Conservation (phyloP, 2,329 filamentous ascomycete species). For the Chalaropsis thielavioides region DNA sequence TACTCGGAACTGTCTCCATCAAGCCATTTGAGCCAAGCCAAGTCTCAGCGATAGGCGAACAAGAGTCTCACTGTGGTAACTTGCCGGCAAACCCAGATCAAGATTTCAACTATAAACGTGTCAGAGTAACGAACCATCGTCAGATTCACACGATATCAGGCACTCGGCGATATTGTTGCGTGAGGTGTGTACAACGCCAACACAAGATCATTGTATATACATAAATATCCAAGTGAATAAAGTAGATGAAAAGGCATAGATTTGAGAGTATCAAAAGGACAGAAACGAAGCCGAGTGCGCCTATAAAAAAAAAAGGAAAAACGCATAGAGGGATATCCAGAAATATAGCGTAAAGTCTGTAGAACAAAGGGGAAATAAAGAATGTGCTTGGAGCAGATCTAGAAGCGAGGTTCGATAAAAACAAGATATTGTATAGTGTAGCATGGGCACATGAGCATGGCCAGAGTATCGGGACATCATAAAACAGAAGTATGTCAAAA, state of each 20-base stretch:
- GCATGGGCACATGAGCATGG: conserved; percentile 11
- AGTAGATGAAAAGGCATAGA: not conserved
- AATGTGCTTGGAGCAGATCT: conserved; percentile 7
- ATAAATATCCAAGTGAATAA: not conserved
- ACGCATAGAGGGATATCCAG: not conserved
- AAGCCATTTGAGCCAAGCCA: not conserved
- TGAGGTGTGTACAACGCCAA: not conserved
- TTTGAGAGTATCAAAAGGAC: not conserved
- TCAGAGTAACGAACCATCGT: not conserved
- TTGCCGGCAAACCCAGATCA: not conserved
- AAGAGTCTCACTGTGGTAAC: not conserved
- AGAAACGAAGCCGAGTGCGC: not conserved
- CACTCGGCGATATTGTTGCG: not conserved
- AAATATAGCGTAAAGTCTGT: not conserved
- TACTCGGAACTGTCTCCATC: not conserved
- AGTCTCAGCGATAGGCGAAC: not conserved
- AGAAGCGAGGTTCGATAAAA: not conserved
- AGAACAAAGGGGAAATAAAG: not conserved
- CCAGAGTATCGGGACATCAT: conserved; percentile 11
- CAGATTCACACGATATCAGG: not conserved
- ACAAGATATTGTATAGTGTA: not conserved
- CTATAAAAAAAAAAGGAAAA: not conserved
- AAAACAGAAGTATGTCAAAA: conserved; percentile 12
- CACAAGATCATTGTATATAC: not conserved
- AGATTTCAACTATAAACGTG: not conserved